These are phyloP conservation scores for Ustilago trichophora DNA, from an alignment of 1,284 basidiomycete genomes.

Conservation along the genomic window DNA sequence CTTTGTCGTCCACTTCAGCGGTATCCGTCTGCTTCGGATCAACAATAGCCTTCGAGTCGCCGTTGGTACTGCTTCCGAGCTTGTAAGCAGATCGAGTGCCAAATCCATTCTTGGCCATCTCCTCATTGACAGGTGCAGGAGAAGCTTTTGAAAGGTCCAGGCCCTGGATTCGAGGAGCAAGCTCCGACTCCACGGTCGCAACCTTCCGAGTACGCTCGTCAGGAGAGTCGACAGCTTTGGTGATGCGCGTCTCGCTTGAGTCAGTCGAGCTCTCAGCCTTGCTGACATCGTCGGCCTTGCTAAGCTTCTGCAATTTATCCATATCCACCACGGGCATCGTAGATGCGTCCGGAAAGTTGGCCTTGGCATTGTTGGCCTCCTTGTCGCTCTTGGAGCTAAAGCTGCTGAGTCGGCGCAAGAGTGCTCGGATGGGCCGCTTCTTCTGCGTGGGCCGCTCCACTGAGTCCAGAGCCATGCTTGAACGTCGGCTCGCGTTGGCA, in stretches of 20 bases:
- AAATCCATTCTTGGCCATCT: conserved; percentile 44
- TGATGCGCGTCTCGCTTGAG: no score
- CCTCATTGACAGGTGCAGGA: conserved; percentile 27
- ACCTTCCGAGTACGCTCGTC: no score
- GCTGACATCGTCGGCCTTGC: conserved; percentile 6
- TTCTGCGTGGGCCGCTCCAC: conserved; percentile 3
- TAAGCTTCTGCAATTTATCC: conserved; percentile 27
- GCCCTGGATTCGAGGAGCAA: conserved; percentile 1
- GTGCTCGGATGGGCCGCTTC: conserved; percentile 19
- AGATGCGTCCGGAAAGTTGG: conserved; percentile 23
- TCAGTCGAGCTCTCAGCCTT: no score
- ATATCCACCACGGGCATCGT: conserved; percentile 42
- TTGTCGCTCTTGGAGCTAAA: conserved; percentile 27
- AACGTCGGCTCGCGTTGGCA: conserved; percentile 16
- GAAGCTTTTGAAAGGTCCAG: conserved; percentile 26
- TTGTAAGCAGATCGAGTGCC: conserved; percentile 42
- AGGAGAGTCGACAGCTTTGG: no score
- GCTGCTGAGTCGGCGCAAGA: conserved; percentile 48
- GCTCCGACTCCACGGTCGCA: no score
- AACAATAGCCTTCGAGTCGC: background rate
- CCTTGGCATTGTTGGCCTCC: conserved; percentile 24
- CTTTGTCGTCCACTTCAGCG: background rate
- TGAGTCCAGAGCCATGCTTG: conserved; percentile 16
- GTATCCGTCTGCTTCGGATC: no score
- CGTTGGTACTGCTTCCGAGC: conserved; percentile 1